Percentiles rank a stretch among this genome's conserved stretches.
Conservation (phyloP, 768 basidiomycete species). For the Saitozyma sp. region DNA sequence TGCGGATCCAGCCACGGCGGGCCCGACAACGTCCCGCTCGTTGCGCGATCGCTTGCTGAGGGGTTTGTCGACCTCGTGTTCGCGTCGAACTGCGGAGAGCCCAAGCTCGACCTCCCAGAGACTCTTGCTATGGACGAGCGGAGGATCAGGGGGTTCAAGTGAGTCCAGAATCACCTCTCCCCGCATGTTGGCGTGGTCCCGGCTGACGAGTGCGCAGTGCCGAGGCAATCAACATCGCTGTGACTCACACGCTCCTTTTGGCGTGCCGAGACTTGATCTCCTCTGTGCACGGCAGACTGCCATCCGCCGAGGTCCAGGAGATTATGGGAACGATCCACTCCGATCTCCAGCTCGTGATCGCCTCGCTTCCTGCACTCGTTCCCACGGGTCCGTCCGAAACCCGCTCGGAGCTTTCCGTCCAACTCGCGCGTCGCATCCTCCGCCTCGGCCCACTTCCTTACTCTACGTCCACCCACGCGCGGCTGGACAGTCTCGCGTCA, state of each 20-base stretch:
- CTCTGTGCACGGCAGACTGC: conserved; percentile 6
- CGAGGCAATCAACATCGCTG: conserved; percentile 72
- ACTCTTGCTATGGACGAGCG: conserved; percentile 37
- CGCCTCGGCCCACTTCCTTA: background rate
- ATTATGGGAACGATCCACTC: background rate
- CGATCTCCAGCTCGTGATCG: conserved; percentile 5
- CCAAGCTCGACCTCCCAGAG: conserved; percentile 37
- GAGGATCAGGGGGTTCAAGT: conserved; percentile 32
- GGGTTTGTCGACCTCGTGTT: conserved; percentile 63
- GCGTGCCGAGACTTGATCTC: conserved; percentile 69
- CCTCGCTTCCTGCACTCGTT: conserved; percentile 19
- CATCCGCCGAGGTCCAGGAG: background rate
- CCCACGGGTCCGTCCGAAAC: conserved; percentile 32
- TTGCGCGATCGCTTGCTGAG: conserved; percentile 30
- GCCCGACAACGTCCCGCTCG: conserved; percentile 25
- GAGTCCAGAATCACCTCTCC: conserved; percentile 50
- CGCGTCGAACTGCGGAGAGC: conserved; percentile 38
- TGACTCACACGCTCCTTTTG: conserved; percentile 76
- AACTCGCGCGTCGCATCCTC: conserved; percentile 19
- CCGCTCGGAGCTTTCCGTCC: conserved; percentile 55
- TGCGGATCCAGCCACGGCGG: conserved; percentile 53
- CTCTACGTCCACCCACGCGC: background rate
- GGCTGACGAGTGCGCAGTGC: conserved; percentile 58
- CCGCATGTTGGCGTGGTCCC: conserved; percentile 18
- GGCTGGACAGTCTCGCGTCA: conserved; percentile 3